Percentiles rank a stretch among this genome's conserved stretches.
These are phyloP conservation scores for Ceratocystis diversiconidia DNA, from an alignment of 2,329 filamentous ascomycete genomes.

Conservation along the genomic window DNA sequence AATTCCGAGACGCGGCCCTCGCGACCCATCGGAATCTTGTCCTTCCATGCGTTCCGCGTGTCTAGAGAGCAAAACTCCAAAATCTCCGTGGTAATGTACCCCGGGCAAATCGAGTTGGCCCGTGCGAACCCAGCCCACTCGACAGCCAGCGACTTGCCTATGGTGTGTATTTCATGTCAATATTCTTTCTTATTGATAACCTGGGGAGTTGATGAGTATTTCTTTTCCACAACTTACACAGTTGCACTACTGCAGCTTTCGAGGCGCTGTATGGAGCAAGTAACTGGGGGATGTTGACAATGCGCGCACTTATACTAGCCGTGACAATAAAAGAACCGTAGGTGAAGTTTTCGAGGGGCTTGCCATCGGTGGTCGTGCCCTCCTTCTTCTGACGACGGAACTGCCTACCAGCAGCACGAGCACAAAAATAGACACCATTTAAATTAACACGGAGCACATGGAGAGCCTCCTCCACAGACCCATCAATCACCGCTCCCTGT, in stretches of 20 bases:
- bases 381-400: constrained; percentile 58
- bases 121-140: constrained; percentile 67
- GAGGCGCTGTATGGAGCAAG: constrained; percentile 62
- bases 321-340: constrained; percentile 64
- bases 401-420: constrained; percentile 52
- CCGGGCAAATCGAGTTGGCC: constrained; percentile 57
- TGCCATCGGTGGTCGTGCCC: constrained; percentile 47
- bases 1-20: constrained; percentile 61
- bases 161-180: background rate
- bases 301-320: constrained; percentile 63
- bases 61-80: constrained; percentile 41
- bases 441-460: constrained; percentile 58
- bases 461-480: constrained; percentile 47
- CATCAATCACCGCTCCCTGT: constrained; percentile 52
- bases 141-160: constrained; percentile 50
- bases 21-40: constrained; percentile 27
- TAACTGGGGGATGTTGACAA: constrained; percentile 62
- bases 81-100: constrained; percentile 64
- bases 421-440: constrained; percentile 66
- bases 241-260: constrained; percentile 49
- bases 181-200: background rate
- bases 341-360: constrained; percentile 44
- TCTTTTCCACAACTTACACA: constrained; percentile 31
- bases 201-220: background rate
- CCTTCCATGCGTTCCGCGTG: constrained; percentile 58